These are phyloP conservation scores for Diaporthe sp. DNA, from an alignment of 2,329 filamentous ascomycete species.

Conservation along the genomic window DNA sequence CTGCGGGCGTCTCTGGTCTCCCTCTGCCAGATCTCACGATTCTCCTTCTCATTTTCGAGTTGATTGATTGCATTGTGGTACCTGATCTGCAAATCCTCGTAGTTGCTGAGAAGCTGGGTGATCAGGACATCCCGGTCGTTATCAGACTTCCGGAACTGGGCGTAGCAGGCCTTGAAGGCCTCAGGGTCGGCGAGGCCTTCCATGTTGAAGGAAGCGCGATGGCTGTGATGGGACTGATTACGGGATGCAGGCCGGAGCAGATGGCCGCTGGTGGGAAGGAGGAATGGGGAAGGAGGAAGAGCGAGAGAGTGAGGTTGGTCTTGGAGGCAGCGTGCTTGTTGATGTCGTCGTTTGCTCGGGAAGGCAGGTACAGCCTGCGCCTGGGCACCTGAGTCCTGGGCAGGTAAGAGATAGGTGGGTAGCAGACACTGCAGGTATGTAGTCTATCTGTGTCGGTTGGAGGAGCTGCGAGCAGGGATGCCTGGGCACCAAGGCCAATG, in stretches of 20 bases:
- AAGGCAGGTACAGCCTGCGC: background rate
- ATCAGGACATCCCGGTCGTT: slow-evolving; percentile 36
- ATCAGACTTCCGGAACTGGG: slow-evolving; percentile 34
- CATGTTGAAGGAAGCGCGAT: slow-evolving; percentile 26
- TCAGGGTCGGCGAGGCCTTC: slow-evolving; percentile 21
- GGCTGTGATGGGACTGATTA: background rate
- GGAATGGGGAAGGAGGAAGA: background rate
- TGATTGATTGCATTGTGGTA: slow-evolving; percentile 15
- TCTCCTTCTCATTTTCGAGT: slow-evolving; percentile 38
- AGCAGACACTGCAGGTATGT: slow-evolving; percentile 3
- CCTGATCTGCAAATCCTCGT: slow-evolving; percentile 30
- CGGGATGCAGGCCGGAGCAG: background rate
- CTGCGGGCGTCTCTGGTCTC: slow-evolving; percentile 35
- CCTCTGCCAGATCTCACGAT: slow-evolving; percentile 37
- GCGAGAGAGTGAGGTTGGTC: background rate
- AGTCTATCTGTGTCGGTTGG: background rate
- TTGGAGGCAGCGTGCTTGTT: background rate
- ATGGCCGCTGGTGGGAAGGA: background rate
- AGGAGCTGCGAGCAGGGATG: slow-evolving; percentile 7
- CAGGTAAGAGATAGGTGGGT: background rate
- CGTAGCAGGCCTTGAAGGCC: slow-evolving; percentile 40
- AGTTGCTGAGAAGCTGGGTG: slow-evolving; percentile 34
- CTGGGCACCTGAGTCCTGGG: background rate
- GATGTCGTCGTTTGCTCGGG: slow-evolving; percentile 9
- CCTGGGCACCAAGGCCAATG: slow-evolving; percentile 3